Percentiles rank a stretch among this genome's conserved stretches.
Conservation (phyloP, 2,329 filamentous ascomycete genomes). For the Aspergillus transmontanensis region DNA sequence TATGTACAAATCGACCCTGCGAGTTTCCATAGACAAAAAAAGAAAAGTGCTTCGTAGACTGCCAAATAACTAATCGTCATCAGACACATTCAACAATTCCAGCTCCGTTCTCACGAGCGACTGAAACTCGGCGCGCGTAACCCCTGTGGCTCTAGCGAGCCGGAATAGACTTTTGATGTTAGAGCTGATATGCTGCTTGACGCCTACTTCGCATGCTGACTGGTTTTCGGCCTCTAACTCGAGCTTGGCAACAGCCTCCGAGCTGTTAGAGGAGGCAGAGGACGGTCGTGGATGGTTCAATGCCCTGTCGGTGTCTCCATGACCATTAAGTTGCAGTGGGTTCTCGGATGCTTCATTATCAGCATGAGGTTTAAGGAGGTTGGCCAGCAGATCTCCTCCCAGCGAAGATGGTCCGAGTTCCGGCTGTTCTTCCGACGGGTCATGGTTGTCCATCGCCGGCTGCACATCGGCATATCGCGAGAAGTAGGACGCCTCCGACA, state of each 20-base stretch:
- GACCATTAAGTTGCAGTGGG: slow-evolving; percentile 25
- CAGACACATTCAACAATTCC: slow-evolving; percentile 59
- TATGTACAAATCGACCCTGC: background rate
- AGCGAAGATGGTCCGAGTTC: slow-evolving; percentile 55
- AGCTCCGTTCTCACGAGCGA: slow-evolving; percentile 61
- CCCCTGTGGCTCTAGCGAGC: slow-evolving; percentile 60
- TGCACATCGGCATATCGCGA: slow-evolving; percentile 65
- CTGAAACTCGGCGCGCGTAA: slow-evolving; percentile 62
- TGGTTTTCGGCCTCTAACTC: slow-evolving; percentile 56
- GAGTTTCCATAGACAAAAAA: background rate
- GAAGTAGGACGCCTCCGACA: slow-evolving; percentile 62
- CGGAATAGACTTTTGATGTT: slow-evolving; percentile 67
- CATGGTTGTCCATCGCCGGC: slow-evolving; percentile 64
- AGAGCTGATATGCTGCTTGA: slow-evolving; percentile 65
- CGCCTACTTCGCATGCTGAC: slow-evolving; percentile 60
- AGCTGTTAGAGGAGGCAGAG: slow-evolving; percentile 46
- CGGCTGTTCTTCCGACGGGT: slow-evolving; percentile 58
- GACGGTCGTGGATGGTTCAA: slow-evolving; percentile 49
- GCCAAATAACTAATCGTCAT: slow-evolving; percentile 38
- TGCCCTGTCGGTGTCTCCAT: slow-evolving; percentile 28
- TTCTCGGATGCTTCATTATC: slow-evolving; percentile 27
- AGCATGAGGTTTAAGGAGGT: slow-evolving; percentile 42
- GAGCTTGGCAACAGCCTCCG: slow-evolving; percentile 55
- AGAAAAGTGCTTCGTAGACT: slow-evolving; percentile 1
- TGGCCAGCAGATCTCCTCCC: slow-evolving; percentile 53